Percentiles rank a stretch among this genome's conserved stretches.
phyloP scores from a whole-genome alignment of 2,329 filamentous ascomycete species.

The Exophiala dermatitidis region DNA sequence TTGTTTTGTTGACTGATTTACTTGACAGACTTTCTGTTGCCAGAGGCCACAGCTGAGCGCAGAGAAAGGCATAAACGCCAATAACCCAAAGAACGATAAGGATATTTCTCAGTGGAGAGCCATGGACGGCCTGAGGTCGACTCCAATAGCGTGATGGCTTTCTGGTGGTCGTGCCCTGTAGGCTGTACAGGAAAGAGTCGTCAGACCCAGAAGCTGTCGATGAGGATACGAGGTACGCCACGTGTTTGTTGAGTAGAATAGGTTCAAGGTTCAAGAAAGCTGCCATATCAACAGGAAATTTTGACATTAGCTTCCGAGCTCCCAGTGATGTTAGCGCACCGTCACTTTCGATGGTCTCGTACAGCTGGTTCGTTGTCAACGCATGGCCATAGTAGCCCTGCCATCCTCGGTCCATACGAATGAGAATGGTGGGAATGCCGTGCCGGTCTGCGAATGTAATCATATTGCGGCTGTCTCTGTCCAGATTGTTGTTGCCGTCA shows the following conservation, averaged over 20 bases:
- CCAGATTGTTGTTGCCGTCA: conserved; percentile 25
- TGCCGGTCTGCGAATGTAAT: conserved; percentile 40
- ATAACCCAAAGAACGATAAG: conserved; percentile 10
- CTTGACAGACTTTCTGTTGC: conserved; percentile 1
- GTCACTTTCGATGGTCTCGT: conserved; percentile 37
- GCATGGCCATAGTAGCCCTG: conserved; percentile 17
- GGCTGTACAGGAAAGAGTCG: not conserved
- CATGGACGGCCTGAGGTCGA: not conserved
- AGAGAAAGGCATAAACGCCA: conserved; percentile 9
- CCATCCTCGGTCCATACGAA: conserved; percentile 41
- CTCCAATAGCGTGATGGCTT: not conserved
- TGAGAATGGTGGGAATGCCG: conserved; percentile 38
- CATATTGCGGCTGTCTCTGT: conserved; percentile 21
- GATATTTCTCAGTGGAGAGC: conserved; percentile 4
- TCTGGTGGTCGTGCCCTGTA: not conserved
- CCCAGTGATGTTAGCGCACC: not conserved
- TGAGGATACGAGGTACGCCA: conserved; percentile 35
- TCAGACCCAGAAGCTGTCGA: not conserved
- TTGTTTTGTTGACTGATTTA: not conserved
- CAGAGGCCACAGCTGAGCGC: conserved; percentile 9
- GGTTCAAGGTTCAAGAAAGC: conserved; percentile 44
- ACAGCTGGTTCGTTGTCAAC: conserved; percentile 32
- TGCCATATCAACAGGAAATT: conserved; percentile 42
- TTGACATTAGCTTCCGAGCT: conserved; percentile 17
- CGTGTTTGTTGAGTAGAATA: conserved; percentile 41